Conservation (phyloP, 495 filamentous ascomycete genomes). For the Entonaema liquescens region DNA sequence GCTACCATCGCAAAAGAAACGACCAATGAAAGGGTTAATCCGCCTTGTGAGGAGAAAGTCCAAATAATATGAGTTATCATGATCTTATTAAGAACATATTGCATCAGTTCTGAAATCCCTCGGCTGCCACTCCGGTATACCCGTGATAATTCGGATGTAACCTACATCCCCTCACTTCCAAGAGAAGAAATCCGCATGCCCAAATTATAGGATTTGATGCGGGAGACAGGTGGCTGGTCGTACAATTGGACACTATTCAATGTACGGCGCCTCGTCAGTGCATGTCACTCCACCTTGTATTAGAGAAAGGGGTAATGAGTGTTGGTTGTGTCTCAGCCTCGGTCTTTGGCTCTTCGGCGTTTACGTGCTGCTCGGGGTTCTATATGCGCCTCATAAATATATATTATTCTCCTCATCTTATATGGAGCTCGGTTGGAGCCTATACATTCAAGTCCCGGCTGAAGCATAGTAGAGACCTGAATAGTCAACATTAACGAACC, state of each 20-base stretch:
- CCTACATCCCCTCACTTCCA: not conserved
- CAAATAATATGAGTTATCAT: not conserved
- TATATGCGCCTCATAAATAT: not conserved
- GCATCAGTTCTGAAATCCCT: not conserved
- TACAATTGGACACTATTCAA: not conserved
- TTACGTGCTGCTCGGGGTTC: no score
- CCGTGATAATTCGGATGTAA: not conserved
- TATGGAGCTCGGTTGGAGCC: not conserved
- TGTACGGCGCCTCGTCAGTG: not conserved
- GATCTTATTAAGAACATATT: not conserved
- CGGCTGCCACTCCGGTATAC: not conserved
- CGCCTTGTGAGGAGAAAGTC: not conserved
- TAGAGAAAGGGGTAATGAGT: not conserved
- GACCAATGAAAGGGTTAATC: constrained; percentile 8
- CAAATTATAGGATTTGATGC: not conserved
- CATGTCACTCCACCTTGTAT: not conserved
- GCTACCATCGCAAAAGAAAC: constrained; percentile 13
- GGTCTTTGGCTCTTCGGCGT: not conserved
- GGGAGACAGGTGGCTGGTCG: not conserved
- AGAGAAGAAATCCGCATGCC: not conserved
- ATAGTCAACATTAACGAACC: not conserved
- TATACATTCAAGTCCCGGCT: not conserved
- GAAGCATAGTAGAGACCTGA: not conserved
- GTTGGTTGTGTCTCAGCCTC: not conserved
- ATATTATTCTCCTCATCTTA: not conserved